Percentiles rank a stretch among this genome's conserved stretches.
Conservation (phyloP, 2,329 filamentous ascomycete genomes). For the Parascedosporium putredinis region DNA sequence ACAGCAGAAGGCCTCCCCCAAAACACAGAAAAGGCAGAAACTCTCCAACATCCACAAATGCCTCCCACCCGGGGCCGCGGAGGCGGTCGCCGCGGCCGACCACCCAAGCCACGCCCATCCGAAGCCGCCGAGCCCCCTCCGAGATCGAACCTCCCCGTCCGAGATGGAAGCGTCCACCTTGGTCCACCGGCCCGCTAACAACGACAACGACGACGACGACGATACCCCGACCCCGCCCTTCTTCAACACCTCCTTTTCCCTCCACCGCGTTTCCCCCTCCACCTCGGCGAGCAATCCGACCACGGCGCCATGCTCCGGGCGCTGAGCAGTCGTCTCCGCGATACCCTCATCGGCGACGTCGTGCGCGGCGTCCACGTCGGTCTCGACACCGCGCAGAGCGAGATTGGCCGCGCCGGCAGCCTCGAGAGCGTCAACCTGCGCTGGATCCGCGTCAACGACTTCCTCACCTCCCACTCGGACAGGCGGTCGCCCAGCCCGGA, state of each 20-base stretch:
- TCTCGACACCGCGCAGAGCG: conserved; percentile 29
- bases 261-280: conserved; percentile 45
- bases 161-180: too few species aligned
- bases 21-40: too few species aligned
- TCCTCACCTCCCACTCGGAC: conserved; percentile 17
- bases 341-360: conserved; percentile 46
- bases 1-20: too few species aligned
- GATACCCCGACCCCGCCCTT: conserved; percentile 30
- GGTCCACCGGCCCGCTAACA: too few species aligned
- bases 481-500: conserved; percentile 7
- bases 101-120: conserved; percentile 5
- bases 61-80: neutral
- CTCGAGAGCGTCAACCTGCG: conserved; percentile 37
- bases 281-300: conserved; percentile 27
- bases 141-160: too few species aligned
- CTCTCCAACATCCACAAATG: too few species aligned
- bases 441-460: conserved; percentile 28
- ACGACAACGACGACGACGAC: conserved; percentile 15
- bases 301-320: conserved; percentile 7
- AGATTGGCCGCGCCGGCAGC: conserved; percentile 28
- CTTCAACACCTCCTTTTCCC: conserved; percentile 49
- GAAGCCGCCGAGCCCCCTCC: too few species aligned
- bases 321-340: conserved; percentile 39
- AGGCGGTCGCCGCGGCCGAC: conserved; percentile 6
- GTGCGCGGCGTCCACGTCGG: conserved; percentile 50